Base-by-base conservation (phyloP, 2,329 filamentous ascomycete species). In the Hypoxylon sp. region DNA sequence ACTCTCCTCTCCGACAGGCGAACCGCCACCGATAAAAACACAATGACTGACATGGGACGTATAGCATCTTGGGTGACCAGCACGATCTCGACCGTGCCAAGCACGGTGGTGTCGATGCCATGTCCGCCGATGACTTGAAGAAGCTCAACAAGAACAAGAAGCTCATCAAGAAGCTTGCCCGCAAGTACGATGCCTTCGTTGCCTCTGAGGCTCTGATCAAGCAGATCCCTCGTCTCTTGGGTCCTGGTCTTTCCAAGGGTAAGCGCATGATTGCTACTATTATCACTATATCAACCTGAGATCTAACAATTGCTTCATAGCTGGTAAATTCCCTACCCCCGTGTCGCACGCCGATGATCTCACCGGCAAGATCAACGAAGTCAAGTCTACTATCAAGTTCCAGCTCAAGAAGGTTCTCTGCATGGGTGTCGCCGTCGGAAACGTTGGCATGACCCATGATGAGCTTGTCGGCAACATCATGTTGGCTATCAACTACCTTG, bases 141-240 rank as follows among this genome's bases (percentile, higher is more conserved):
- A 99, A 99, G 89, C 91, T 99, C 69, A 99, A 99, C 89, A 99
- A 99, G 91, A 99, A 99, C 91, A 97, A 99, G 90, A 99, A 99
- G 89, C 88, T 97, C 73, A 97, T 99, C 88, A 99, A 99, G 91
- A 99, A 99, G 89, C 90, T 99, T 67, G 94, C 94, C 63, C 91
- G 92, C 87, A 99, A 99, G 86, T 97, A 99, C 88, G 94, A 99
- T 79, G 94, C 94, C 69, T 99, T 99, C 82, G 80, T 99, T 75
- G 89, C 94, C 76, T 97, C 93, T 75, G 94, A 99, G 75, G 82
- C 89, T 73, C 82, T 99, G 73, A 97, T 99, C 88, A 97, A 96
- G 89, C 92, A 97, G 85, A 97, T 99, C 71, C 94, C 94, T 70
- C 94, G 94, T 97, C 91, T 99, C 77, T 82, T 99, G 75, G 94